These are phyloP conservation scores for Toxicodendron radicans DNA, from an alignment of 345 rosid species.

Conservation along the genomic window DNA sequence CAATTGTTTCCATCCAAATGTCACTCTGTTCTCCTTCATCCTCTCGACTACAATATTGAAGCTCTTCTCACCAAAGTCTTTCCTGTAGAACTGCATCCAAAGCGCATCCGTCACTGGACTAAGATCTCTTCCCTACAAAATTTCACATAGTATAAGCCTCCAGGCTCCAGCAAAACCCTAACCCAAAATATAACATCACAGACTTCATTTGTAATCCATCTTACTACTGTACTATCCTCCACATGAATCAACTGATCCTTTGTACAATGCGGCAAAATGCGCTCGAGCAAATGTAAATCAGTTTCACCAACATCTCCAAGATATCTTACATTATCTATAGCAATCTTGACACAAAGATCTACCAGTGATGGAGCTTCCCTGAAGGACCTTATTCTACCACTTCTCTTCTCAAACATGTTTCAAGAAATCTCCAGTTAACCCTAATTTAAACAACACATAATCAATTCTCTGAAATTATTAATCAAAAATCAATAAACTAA, in stretches of 20 bases:
- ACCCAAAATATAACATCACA: background rate
- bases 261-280: slow-evolving; percentile 70
- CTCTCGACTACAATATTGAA: slow-evolving; percentile 43
- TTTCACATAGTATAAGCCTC: background rate
- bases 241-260: slow-evolving; percentile 73
- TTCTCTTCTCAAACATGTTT: slow-evolving; percentile 13
- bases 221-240: slow-evolving; percentile 65
- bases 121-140: slow-evolving; percentile 73
- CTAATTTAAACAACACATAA: background rate
- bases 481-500: no score
- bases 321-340: slow-evolving; percentile 56
- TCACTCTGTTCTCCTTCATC: slow-evolving; percentile 54
- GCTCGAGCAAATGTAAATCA: slow-evolving; percentile 69
- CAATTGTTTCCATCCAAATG: slow-evolving; percentile 63
- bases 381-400: background rate
- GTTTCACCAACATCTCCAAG: slow-evolving; percentile 91
- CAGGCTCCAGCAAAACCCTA: background rate
- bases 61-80: slow-evolving; percentile 48
- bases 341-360: slow-evolving; percentile 69
- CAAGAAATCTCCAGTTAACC: background rate
- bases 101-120: slow-evolving; percentile 70
- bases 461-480: background rate
- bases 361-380: slow-evolving; percentile 65
- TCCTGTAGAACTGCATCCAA: slow-evolving; percentile 75
- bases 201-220: slow-evolving; percentile 11